Percentiles rank a stretch among this genome's conserved stretches.
Evolutionary conservation across 129 eudicot species (phyloP).

Genomic region (Dittrichia graveolens): DNA sequence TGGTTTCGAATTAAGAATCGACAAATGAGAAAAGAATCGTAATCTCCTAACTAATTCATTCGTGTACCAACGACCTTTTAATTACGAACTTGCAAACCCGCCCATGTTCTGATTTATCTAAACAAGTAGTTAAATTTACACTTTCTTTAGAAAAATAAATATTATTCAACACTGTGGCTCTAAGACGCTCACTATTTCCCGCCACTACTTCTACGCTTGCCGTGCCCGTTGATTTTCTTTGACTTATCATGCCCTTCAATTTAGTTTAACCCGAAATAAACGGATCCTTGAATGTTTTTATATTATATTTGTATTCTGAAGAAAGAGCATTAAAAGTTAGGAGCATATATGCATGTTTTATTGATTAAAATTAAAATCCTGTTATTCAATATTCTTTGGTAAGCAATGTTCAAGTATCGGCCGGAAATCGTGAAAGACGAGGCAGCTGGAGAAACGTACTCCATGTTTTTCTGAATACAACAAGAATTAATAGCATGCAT

Average conservation of each 20-base stretch:
- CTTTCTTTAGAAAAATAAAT: not conserved
- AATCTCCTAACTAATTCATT: slow-evolving; percentile 5
- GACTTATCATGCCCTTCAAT: slow-evolving; percentile 16
- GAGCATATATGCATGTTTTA: not conserved
- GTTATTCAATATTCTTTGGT: no score
- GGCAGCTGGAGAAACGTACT: no score
- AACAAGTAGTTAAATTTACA: slow-evolving; percentile 11
- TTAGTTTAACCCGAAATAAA: slow-evolving; percentile 16
- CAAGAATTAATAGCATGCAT: no score
- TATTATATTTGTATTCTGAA: no score
- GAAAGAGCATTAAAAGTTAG: no score
- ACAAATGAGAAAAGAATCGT: slow-evolving; percentile 25
- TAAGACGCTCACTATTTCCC: slow-evolving; percentile 15
- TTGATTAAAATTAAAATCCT: not conserved
- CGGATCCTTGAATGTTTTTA: slow-evolving; percentile 4
- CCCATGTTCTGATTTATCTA: slow-evolving; percentile 17
- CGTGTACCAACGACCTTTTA: slow-evolving; percentile 20
- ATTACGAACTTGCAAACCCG: slow-evolving; percentile 1
- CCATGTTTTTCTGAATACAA: no score
- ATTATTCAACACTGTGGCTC: not conserved
- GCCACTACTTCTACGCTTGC: slow-evolving; percentile 21
- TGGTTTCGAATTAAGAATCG: slow-evolving; percentile 29
- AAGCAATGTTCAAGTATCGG: no score
- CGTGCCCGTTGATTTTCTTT: slow-evolving; percentile 10
- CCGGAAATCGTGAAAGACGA: no score